Evolutionary conservation across 2,329 filamentous ascomycete genomes (phyloP).

Genomic region (Penicillium rolfsii): DNA sequence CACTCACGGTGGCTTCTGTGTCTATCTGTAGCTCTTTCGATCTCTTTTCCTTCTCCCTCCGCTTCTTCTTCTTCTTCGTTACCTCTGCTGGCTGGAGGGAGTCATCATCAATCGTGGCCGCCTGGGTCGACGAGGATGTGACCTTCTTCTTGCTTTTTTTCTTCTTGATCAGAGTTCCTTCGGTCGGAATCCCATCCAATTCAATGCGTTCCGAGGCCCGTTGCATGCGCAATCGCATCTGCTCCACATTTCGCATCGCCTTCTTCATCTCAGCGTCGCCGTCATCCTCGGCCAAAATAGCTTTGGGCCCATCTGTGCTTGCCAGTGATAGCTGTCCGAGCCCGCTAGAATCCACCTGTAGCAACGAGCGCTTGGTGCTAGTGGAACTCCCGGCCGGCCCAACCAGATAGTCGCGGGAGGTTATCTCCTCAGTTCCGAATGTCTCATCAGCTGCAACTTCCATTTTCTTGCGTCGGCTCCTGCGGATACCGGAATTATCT

Average conservation of each 20-base stretch:
- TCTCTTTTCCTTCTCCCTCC: background rate
- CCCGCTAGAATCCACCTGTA: slow-evolving; percentile 85
- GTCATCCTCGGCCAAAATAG: slow-evolving; percentile 54
- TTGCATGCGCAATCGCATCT: slow-evolving; percentile 80
- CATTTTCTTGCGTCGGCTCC: slow-evolving; percentile 60
- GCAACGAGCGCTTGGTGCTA: slow-evolving; percentile 64
- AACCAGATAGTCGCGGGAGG: slow-evolving; percentile 50
- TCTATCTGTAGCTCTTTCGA: background rate
- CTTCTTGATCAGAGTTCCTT: slow-evolving; percentile 60
- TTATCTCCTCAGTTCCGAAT: slow-evolving; percentile 52
- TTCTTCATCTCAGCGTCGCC: slow-evolving; percentile 88
- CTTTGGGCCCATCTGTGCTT: slow-evolving; percentile 39
- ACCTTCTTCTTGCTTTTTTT: slow-evolving; percentile 51
- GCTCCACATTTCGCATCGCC: slow-evolving; percentile 87
- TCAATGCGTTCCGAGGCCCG: slow-evolving; percentile 52
- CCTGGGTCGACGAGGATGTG: background rate
- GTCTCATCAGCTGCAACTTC: slow-evolving; percentile 75
- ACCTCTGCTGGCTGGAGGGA: slow-evolving; percentile 12
- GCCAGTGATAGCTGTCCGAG: slow-evolving; percentile 74
- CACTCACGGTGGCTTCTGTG: background rate
- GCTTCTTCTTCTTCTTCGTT: slow-evolving; percentile 25
- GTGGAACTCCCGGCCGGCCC: slow-evolving; percentile 25
- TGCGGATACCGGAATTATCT: slow-evolving; percentile 38
- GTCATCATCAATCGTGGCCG: slow-evolving; percentile 7
- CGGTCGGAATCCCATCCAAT: slow-evolving; percentile 52